Conservation (phyloP, 1,284 basidiomycete genomes). For the Cronartium ribicola region DNA sequence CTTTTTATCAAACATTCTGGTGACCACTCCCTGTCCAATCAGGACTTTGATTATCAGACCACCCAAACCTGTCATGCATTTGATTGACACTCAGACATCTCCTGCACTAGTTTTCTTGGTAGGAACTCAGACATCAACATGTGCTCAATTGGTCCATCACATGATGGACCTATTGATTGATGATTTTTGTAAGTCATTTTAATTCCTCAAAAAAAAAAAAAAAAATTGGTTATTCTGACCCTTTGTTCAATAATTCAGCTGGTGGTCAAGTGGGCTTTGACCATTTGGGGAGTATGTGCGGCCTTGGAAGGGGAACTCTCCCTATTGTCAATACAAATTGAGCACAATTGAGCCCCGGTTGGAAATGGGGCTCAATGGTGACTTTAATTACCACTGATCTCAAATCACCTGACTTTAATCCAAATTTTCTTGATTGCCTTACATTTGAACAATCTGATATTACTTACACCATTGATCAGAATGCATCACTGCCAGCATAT, state of each 20-base stretch:
- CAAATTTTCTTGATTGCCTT: background rate
- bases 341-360: background rate
- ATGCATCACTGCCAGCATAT: too few species aligned
- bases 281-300: background rate
- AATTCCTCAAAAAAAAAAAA: background rate
- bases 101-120: background rate
- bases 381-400: background rate
- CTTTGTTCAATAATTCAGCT: background rate
- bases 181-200: background rate
- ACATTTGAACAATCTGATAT: background rate
- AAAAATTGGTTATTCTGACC: background rate
- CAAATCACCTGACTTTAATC: background rate
- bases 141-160: background rate
- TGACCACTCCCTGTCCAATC: background rate
- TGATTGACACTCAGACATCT: background rate
- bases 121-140: background rate
- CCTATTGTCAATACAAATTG: background rate
- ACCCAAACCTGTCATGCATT: background rate
- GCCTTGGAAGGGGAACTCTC: background rate
- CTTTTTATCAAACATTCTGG: too few species aligned
- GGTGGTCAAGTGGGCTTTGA: background rate
- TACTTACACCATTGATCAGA: background rate
- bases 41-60: background rate
- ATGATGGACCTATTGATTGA: background rate
- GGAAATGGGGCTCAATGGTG: background rate